Evolutionary conservation across 2,329 filamentous ascomycete species (phyloP), one percentile per base, ranked within the genome.

Genomic region (Cadophora luteo-olivacea): DNA sequence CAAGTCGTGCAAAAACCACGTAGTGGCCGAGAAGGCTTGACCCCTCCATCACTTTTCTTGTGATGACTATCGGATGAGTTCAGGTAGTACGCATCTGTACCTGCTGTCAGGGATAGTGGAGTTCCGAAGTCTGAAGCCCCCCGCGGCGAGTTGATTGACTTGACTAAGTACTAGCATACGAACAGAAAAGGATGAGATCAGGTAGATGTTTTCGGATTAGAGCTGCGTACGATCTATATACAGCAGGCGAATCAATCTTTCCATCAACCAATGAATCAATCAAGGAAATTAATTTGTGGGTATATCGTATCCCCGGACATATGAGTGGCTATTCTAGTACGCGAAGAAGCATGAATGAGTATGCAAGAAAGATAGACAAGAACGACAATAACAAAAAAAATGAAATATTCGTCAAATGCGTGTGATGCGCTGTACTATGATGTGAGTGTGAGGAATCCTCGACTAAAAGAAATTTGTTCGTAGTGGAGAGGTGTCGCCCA

Each of bases 261-360:
- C 41, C 2, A 22, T 49, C n/a, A 22, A 49, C 16, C 41, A 14
- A 49, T 22, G 8, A 49, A 49, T 7, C 19, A 49, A 45, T 2
- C 41, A 45, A 49, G 45, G 45, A 49, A 9, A 49, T 49, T 49
- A 49, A 14, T 49, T 45, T 49, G 45, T 49, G 45, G 45, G 45
- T 22, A 49, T 49, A 49, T 14, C 19, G n/a, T 49, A 49, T 22
- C n/a, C n/a, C 45, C 45, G n/a, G 45, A 49, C 45, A 49, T 49
- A 22, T 49, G 45, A 49, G 45, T 49, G 19, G n/a, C 45, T 22
- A 49, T 49, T 49, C 45, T 49, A 49, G 22, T 22, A 49, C 19
- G n/a, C 6, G 19, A 49, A 49, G n/a, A 5, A 5, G 41, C 11
- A 19, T 16, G 41, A 45, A 45, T 36, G 6, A 36, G 33, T 38